Evolutionary conservation across 176 grass and related monocot genomes (phyloP).

Genomic region (Themeda triandra): DNA sequence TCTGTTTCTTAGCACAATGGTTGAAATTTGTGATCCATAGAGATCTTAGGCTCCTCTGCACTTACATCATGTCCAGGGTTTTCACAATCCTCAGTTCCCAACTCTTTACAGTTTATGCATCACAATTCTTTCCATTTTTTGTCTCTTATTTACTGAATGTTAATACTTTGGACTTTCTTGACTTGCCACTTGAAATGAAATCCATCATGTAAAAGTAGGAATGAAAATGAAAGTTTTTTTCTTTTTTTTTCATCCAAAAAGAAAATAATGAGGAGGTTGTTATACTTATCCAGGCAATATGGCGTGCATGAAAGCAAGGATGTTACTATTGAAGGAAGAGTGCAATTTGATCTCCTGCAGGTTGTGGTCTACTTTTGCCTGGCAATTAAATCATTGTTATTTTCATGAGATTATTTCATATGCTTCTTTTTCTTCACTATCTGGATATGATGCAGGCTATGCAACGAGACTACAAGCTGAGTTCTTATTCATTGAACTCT

Average conservation of each 20-base stretch:
- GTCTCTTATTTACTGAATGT: neutral
- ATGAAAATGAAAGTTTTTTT: neutral
- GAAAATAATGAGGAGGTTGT: constrained; percentile 14
- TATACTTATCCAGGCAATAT: constrained; percentile 70
- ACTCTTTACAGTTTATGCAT: neutral
- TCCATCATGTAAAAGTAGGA: constrained; percentile 3
- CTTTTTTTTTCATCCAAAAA: neutral
- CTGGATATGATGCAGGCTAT: constrained; percentile 70
- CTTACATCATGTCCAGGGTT: neutral
- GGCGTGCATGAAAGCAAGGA: constrained; percentile 96
- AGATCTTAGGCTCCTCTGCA: neutral
- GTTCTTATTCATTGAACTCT: constrained; percentile 98
- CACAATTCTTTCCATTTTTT: neutral
- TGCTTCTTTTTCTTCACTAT: constrained; percentile 20
- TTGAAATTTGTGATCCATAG: neutral
- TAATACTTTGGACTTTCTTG: constrained; percentile 17
- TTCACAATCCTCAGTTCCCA: neutral
- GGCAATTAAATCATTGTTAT: neutral
- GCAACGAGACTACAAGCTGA: constrained; percentile 97
- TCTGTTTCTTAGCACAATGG: neutral
- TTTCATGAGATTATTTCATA: constrained; percentile 19
- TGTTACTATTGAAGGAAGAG: constrained; percentile 92
- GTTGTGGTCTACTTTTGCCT: constrained; percentile 47
- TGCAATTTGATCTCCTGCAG: constrained; percentile 98
- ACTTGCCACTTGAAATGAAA: constrained; percentile 1